These are phyloP conservation scores for Hemileccinum impolitum DNA, from an alignment of 768 basidiomycete genomes.

Conservation along the genomic window DNA sequence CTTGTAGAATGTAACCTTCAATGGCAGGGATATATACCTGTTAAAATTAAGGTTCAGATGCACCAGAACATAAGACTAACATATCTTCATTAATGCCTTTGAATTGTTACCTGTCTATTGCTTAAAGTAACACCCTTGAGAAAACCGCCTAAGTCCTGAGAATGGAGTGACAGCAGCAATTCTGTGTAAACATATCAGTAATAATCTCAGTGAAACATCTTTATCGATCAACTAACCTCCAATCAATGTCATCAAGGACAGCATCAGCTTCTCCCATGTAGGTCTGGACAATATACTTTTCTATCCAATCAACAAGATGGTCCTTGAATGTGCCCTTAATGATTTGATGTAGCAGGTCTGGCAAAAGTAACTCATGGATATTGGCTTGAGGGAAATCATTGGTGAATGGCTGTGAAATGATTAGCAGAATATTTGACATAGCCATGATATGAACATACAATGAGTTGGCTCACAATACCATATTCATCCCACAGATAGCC, in stretches of 20 bases:
- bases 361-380: conserved; percentile 28
- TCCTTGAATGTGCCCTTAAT: conserved; percentile 1
- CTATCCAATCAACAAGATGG: background rate
- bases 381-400: conserved; percentile 29
- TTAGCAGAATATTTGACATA: too few relatives aligned
- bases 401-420: conserved; percentile 29
- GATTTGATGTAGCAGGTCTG: conserved; percentile 17
- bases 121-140: background rate
- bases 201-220: too few relatives aligned
- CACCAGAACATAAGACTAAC: too few relatives aligned
- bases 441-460: background rate
- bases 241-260: background rate
- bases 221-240: background rate
- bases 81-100: conserved; percentile 7
- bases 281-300: background rate
- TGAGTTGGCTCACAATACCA: conserved; percentile 1
- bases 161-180: background rate
- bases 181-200: background rate
- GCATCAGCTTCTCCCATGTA: background rate
- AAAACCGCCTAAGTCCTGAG: background rate
- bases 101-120: conserved; percentile 1
- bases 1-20: background rate
- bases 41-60: too few relatives aligned
- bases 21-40: background rate
- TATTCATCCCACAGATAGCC: conserved; percentile 21